Conservation (phyloP, 192 early-diverging fungal genomes). For the Backusella mclennaniae region DNA sequence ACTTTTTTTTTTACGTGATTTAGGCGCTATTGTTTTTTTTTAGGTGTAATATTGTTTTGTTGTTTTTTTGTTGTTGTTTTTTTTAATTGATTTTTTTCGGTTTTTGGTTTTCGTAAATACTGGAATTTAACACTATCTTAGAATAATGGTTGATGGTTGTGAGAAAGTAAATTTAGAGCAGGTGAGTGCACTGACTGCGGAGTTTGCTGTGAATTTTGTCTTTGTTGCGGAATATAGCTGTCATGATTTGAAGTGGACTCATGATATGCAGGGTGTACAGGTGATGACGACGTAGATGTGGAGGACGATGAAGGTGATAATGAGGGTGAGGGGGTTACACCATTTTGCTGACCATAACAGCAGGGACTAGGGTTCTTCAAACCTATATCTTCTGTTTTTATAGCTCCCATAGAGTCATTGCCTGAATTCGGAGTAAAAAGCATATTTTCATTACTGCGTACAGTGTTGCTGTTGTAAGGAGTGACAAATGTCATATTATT, state of each 20-base stretch:
- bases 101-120: neutral
- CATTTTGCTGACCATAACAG: neutral
- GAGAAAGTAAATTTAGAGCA: conserved; percentile 14
- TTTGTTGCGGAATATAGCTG: conserved; percentile 8
- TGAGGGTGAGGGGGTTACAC: neutral
- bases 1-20: neutral
- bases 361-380: neutral
- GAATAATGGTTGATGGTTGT: conserved; percentile 9
- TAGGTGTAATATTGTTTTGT: neutral
- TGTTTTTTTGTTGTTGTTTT: neutral
- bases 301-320: conserved; percentile 17
- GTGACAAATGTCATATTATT: conserved; percentile 5
- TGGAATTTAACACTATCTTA: conserved; percentile 6
- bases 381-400: neutral
- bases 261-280: conserved; percentile 15
- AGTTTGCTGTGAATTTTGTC: conserved; percentile 8
- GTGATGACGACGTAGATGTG: conserved; percentile 14
- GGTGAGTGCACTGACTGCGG: conserved; percentile 5
- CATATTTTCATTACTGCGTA: conserved; percentile 8
- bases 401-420: neutral
- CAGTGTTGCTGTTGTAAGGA: neutral
- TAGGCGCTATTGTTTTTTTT: conserved; percentile 6
- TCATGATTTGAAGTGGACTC: neutral
- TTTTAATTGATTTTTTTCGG: neutral
- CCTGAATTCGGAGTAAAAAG: neutral